These are phyloP conservation scores for Diplodia scrobiculata DNA, from an alignment of 2,329 filamentous ascomycete species.

Conservation along the genomic window DNA sequence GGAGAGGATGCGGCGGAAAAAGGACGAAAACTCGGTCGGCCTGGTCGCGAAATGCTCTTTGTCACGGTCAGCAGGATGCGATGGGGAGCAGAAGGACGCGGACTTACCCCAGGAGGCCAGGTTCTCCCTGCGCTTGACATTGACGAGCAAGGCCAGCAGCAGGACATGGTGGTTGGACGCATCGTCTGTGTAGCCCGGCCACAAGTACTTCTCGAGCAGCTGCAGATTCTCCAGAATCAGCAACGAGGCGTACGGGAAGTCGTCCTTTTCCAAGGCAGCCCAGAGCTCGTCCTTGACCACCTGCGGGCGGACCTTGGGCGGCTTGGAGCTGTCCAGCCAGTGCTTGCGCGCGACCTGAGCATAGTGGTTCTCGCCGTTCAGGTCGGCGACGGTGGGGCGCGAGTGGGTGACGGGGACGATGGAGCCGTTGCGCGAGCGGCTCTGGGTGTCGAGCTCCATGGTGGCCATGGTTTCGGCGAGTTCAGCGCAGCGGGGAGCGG, in stretches of 20 bases:
- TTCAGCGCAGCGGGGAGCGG: conserved; percentile 18
- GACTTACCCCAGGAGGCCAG: conserved; percentile 71
- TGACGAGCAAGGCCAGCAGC: conserved; percentile 80
- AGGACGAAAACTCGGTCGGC: conserved; percentile 77
- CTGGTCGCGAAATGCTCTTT: conserved; percentile 70
- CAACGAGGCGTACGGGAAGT: conserved; percentile 75
- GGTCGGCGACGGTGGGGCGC: conserved; percentile 66
- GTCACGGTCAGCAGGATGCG: background rate
- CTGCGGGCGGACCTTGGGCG: conserved; percentile 72
- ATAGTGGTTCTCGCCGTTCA: conserved; percentile 68
- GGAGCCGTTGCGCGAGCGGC: conserved; percentile 31
- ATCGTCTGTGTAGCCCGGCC: conserved; percentile 88
- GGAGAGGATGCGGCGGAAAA: conserved; percentile 87
- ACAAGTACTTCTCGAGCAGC: conserved; percentile 88
- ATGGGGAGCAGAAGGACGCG: too few relatives aligned
- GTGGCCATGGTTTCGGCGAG: conserved; percentile 24
- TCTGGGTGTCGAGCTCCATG: conserved; percentile 38
- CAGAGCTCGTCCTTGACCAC: conserved; percentile 86
- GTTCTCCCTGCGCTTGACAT: conserved; percentile 84
- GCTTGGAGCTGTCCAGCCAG: conserved; percentile 72
- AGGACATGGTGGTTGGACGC: conserved; percentile 90
- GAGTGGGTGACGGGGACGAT: conserved; percentile 42
- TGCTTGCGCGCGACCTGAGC: conserved; percentile 75
- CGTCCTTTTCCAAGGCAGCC: conserved; percentile 80
- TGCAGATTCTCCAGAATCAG: conserved; percentile 87